phyloP scores from a whole-genome alignment of 495 filamentous ascomycete species.

The Aspergillus bridgeri region DNA sequence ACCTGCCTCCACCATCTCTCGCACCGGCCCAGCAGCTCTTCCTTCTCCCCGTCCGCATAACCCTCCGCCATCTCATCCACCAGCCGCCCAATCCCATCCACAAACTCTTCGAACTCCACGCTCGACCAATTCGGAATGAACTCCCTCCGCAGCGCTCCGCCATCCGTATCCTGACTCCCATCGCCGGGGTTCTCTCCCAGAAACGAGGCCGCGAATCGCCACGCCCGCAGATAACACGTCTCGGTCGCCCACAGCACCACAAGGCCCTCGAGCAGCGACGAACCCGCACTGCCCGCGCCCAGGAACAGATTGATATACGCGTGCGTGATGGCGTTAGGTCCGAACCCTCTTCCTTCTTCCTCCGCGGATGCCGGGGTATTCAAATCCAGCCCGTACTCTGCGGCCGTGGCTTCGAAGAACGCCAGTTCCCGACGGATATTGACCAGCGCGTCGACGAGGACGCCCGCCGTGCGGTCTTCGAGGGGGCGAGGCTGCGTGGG shows the following conservation, averaged over 20 bases:
- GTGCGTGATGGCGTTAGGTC: slow-evolving; percentile 41
- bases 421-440: slow-evolving; percentile 64
- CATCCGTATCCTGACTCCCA: slow-evolving; percentile 51
- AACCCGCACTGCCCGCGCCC: slow-evolving; percentile 43
- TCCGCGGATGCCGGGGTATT: neutral
- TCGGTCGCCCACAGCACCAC: slow-evolving; percentile 75
- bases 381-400: slow-evolving; percentile 57
- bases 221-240: slow-evolving; percentile 57
- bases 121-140: slow-evolving; percentile 69
- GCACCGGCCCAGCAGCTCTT: slow-evolving; percentile 30
- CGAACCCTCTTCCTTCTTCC: slow-evolving; percentile 20
- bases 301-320: slow-evolving; percentile 55
- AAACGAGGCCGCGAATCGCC: slow-evolving; percentile 51
- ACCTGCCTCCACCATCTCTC: slow-evolving; percentile 52
- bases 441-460: slow-evolving; percentile 60
- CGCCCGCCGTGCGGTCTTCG: slow-evolving; percentile 51
- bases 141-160: slow-evolving; percentile 56
- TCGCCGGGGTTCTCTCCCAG: slow-evolving; percentile 16
- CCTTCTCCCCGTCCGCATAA: slow-evolving; percentile 36
- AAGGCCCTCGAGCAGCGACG: slow-evolving; percentile 58
- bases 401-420: slow-evolving; percentile 64
- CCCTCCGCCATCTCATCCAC: slow-evolving; percentile 43
- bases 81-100: slow-evolving; percentile 38
- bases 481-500: slow-evolving; percentile 20
- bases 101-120: slow-evolving; percentile 55